Conservation (phyloP, 192 early-diverging fungal species). For the Backusella tuberculispora region DNA sequence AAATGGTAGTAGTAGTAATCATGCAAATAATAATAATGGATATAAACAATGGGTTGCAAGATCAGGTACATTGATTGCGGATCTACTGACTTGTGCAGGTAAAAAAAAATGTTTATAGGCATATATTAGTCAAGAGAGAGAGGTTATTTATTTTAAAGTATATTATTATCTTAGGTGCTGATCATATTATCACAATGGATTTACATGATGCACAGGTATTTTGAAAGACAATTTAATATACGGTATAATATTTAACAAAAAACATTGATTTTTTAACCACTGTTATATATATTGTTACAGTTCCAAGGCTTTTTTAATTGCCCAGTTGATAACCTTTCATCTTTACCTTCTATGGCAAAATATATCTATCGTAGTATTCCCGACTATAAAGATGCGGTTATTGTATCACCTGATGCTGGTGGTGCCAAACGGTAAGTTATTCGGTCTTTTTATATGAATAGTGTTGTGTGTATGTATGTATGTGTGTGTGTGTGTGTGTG, state of each 20-base stretch:
- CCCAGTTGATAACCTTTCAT: constrained; percentile 90
- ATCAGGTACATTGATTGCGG: constrained; percentile 89
- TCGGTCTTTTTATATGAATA: background rate
- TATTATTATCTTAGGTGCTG: constrained; percentile 59
- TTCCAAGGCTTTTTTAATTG: constrained; percentile 95
- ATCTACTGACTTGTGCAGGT: constrained; percentile 86
- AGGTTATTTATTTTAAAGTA: background rate
- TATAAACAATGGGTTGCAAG: constrained; percentile 90
- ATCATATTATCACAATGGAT: constrained; percentile 98
- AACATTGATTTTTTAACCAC: too few species aligned
- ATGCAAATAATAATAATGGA: constrained; percentile 32
- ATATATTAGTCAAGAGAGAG: background rate
- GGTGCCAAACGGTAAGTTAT: constrained; percentile 85
- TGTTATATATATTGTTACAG: background rate
- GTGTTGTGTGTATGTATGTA: too few species aligned
- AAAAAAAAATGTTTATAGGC: constrained; percentile 3
- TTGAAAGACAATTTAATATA: background rate
- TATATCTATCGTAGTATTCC: constrained; percentile 90
- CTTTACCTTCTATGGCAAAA: constrained; percentile 84
- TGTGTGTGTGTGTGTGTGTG: too few species aligned
- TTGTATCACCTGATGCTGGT: constrained; percentile 97
- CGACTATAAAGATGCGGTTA: constrained; percentile 81
- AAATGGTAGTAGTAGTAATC: too few species aligned
- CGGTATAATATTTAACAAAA: too few species aligned
- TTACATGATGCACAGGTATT: constrained; percentile 85